A percentile compares a stretch with the other conserved stretches of the same genome.
phyloP scores from a whole-genome alignment of 1,284 basidiomycete genomes.

The Cryptococcus sp. region DNA sequence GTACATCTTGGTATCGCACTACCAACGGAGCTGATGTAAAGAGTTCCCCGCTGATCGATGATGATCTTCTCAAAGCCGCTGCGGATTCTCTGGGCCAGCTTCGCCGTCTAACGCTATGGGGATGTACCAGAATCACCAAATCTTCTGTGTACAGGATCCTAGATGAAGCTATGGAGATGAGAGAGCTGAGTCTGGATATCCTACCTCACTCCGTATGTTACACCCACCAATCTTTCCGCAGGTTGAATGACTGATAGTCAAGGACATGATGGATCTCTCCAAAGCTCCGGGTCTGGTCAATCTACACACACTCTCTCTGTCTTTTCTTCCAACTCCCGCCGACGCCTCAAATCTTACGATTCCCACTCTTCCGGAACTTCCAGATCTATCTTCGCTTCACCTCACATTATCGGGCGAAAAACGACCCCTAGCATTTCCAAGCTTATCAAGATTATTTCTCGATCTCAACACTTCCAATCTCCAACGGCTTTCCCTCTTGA shows the following conservation, averaged over 20 bases:
- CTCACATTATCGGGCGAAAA: constrained; percentile 27
- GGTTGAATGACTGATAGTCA: background rate
- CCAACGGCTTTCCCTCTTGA: constrained; percentile 30
- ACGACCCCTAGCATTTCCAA: constrained; percentile 13
- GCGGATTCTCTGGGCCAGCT: constrained; percentile 26
- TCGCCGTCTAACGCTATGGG: constrained; percentile 37
- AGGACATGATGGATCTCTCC: constrained; percentile 30
- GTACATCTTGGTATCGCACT: constrained; percentile 13
- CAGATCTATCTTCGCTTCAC: constrained; percentile 24
- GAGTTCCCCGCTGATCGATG: constrained; percentile 34
- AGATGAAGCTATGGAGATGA: constrained; percentile 21
- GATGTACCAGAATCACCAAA: constrained; percentile 32
- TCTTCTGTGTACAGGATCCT: constrained; percentile 33
- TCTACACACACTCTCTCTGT: constrained; percentile 29
- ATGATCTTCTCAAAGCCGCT: constrained; percentile 25
- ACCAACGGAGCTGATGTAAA: constrained; percentile 9
- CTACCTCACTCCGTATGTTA: constrained; percentile 31
- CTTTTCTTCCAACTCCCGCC: constrained; percentile 17
- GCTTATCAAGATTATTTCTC: constrained; percentile 9
- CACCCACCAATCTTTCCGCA: background rate
- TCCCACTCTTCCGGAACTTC: constrained; percentile 19
- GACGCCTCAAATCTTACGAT: constrained; percentile 19
- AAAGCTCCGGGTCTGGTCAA: constrained; percentile 16
- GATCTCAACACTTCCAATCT: constrained; percentile 20
- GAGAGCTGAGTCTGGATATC: constrained; percentile 41